Evolutionary conservation across 495 filamentous ascomycete genomes (phyloP), one percentile per base, ranked within the genome.

Genomic region (Aeminium ludgeri): DNA sequence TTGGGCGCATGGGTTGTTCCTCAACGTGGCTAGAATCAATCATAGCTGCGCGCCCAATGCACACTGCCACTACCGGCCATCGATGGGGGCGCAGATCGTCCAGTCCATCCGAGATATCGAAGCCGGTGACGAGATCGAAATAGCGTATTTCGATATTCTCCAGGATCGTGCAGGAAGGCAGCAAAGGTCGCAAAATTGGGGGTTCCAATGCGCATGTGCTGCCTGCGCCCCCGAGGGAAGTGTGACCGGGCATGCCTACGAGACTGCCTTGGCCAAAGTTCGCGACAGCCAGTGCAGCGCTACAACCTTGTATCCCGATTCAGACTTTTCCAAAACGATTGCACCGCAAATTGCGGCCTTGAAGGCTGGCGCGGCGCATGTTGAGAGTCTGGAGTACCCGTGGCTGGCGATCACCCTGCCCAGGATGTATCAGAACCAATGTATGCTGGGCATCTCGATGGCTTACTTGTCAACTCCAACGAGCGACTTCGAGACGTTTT

Each of bases 1-100:
- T 8, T 39, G 36, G 36, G 18, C 36, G 3, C 5, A n/a, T 39
- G 36, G 20, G 15, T n/a, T 39, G n/a, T 39, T 39, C 36, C 36
- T 25, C 13, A 39, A 12, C 10, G 15, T 39, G 4, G 36, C 36
- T 6, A 20, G 36, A 3, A 39, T 39, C 20, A 39, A 39, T 15
- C 36, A 39, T 25, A 39, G 36, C 36, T 39, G 36, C 20, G 16
- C 19, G 36, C 36, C 36, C 5, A 39, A 39, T 15, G 15, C 7
- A 3, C 12, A 30, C 15, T 3, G 20, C 15, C 25, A 39, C 25
- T 39, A 39, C 15, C 4, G 20, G 5, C 36, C 20, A 3, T 16
- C 20, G 25, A 36, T 15, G 16, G 36, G 36, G 5, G 36, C 36
- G 6, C 20, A 39, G 25, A 10, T 39, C 10, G 7, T 39, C 3